Conservation (phyloP, 495 filamentous ascomycete species). For the Aspergillus wentii region DNA sequence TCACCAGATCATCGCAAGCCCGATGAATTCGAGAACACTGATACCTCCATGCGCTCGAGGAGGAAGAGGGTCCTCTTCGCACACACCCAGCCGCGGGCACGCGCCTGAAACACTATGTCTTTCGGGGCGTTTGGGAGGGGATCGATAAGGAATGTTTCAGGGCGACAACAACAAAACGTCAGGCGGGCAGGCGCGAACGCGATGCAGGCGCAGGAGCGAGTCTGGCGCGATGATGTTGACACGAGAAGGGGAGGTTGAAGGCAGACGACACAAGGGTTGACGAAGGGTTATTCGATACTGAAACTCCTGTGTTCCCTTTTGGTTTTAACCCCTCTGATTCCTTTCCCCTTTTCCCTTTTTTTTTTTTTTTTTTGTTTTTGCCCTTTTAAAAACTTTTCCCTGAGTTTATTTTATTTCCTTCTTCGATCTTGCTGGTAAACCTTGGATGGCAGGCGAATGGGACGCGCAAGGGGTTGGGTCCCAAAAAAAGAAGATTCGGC, state of each 20-base stretch:
- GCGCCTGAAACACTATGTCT: slow-evolving; percentile 12
- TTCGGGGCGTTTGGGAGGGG: slow-evolving; percentile 9
- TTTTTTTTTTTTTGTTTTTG: too few relatives aligned
- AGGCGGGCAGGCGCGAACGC: slow-evolving; percentile 23
- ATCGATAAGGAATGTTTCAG: slow-evolving; percentile 21
- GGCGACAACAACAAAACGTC: slow-evolving; percentile 17
- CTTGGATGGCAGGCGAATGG: too few relatives aligned
- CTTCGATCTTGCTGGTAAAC: too few relatives aligned
- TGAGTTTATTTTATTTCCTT: too few relatives aligned
- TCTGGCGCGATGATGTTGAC: slow-evolving; percentile 18
- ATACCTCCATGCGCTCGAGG: neutral
- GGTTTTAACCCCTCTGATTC: too few relatives aligned
- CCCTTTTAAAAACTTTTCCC: too few relatives aligned
- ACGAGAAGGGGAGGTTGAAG: too few relatives aligned
- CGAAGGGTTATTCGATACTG: too few relatives aligned
- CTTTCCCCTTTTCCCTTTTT: too few relatives aligned
- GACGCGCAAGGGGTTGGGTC: too few relatives aligned
- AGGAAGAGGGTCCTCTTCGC: slow-evolving; percentile 9
- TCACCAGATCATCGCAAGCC: slow-evolving; percentile 18
- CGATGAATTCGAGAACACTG: slow-evolving; percentile 5
- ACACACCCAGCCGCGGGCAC: slow-evolving; percentile 13
- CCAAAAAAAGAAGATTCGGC: neutral
- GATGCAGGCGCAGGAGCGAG: slow-evolving; percentile 22
- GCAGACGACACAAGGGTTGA: too few relatives aligned
- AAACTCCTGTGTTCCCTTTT: too few relatives aligned